Evolutionary conservation across 345 rosid genomes (phyloP).

Genomic region (Camelina neglecta): DNA sequence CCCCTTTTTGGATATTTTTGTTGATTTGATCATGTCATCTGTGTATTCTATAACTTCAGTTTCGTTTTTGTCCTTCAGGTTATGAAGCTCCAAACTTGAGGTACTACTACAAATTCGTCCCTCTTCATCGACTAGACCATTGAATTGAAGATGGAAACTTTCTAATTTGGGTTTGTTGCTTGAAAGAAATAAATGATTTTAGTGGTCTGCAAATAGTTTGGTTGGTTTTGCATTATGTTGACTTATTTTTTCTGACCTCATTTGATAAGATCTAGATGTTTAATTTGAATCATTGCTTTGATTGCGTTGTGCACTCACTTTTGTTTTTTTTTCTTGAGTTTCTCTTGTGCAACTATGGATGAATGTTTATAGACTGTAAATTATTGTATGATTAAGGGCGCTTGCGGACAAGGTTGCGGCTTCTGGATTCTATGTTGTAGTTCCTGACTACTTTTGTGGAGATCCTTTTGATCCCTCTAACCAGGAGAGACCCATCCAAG

Average conservation of each 20-base stretch:
- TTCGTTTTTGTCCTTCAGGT: conserved; percentile 47
- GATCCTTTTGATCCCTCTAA: conserved; percentile 54
- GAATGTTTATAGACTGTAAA: background rate
- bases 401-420: conserved; percentile 84
- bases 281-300: conserved; percentile 1
- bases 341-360: background rate
- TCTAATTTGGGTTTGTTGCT: background rate
- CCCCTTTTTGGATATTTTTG: background rate
- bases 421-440: conserved; percentile 72
- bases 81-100: conserved; percentile 68
- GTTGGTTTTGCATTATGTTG: conserved; percentile 10
- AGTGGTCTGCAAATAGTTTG: background rate
- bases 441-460: conserved; percentile 69
- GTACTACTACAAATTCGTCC: conserved; percentile 43
- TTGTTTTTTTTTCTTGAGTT: background rate
- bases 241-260: background rate
- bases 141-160: background rate
- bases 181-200: background rate
- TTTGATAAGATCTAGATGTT: background rate
- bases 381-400: conserved; percentile 45
- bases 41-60: conserved; percentile 1
- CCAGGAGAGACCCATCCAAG: conserved; percentile 46
- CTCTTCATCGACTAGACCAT: background rate
- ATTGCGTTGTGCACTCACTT: background rate
- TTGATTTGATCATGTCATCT: conserved; percentile 17